Conservation (phyloP, 1,284 basidiomycete species). For the Malassezia arunalokei region DNA sequence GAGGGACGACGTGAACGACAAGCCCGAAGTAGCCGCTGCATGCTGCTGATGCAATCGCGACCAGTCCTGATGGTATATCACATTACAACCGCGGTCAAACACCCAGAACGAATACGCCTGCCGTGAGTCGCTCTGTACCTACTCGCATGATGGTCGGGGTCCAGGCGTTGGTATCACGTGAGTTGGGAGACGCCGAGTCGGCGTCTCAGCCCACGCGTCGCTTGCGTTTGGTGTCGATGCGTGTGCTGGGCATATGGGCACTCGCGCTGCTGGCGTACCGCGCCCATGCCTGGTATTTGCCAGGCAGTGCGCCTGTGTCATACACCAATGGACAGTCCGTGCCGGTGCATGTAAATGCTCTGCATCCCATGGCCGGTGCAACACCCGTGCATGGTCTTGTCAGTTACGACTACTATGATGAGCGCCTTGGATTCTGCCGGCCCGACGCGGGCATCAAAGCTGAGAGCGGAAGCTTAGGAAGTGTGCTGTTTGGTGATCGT, state of each 20-base stretch:
- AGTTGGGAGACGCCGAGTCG: background rate
- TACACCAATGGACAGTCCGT: conserved; percentile 43
- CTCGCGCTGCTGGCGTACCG: background rate
- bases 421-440: conserved; percentile 70
- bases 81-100: conserved; percentile 41
- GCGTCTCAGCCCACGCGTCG: background rate
- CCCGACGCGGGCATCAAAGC: conserved; percentile 65
- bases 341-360: conserved; percentile 42
- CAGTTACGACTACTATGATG: conserved; percentile 66
- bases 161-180: too few relatives aligned
- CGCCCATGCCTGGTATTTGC: conserved; percentile 43
- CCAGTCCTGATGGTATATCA: conserved; percentile 44
- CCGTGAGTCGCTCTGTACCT: background rate
- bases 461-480: conserved; percentile 77
- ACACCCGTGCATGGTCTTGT: conserved; percentile 36
- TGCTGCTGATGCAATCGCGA: conserved; percentile 23
- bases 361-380: conserved; percentile 43
- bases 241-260: background rate
- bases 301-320: conserved; percentile 46
- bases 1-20: conserved; percentile 24
- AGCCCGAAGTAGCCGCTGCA: conserved; percentile 14
- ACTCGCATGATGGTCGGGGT: too few relatives aligned
- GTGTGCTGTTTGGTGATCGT: conserved; percentile 87
- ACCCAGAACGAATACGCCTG: conserved; percentile 43
- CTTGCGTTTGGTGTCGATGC: background rate